Conservation (phyloP, 192 early-diverging fungal genomes). For the Phycomyces blakesleeanus region DNA sequence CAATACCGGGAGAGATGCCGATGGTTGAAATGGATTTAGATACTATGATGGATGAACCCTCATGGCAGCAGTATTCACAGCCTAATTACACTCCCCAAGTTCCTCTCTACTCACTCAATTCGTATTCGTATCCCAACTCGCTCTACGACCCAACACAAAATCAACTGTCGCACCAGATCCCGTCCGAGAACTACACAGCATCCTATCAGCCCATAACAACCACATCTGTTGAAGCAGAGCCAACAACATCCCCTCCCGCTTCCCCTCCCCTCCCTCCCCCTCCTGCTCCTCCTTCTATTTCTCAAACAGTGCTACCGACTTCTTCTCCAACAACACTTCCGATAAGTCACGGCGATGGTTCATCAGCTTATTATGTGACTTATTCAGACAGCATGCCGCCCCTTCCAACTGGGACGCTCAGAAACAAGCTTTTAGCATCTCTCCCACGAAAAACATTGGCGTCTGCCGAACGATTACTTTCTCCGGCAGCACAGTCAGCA, state of each 20-base stretch:
- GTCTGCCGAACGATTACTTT: slow-evolving; percentile 10
- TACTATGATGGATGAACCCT: not conserved
- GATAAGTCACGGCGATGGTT: not conserved
- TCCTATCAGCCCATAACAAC: not conserved
- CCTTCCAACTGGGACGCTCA: slow-evolving; percentile 16
- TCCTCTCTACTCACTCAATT: slow-evolving; percentile 1
- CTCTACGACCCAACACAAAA: not conserved
- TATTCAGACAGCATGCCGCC: slow-evolving; percentile 23
- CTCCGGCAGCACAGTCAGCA: not conserved
- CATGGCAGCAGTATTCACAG: not conserved
- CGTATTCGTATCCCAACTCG: slow-evolving; percentile 6
- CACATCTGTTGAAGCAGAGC: not conserved
- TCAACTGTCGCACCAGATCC: not conserved
- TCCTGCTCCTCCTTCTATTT: no score
- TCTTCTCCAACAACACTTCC: not conserved
- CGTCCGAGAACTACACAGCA: no score
- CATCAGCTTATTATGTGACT: not conserved
- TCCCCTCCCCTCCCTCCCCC: no score
- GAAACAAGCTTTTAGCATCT: slow-evolving; percentile 17
- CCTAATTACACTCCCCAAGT: not conserved
- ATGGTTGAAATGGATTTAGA: slow-evolving; percentile 10
- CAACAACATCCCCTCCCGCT: not conserved
- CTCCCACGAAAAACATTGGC: slow-evolving; percentile 17
- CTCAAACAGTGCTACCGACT: not conserved
- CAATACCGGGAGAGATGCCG: slow-evolving; percentile 20